phyloP scores from a whole-genome alignment of 2,329 filamentous ascomycete species.

The Microsporum canis region DNA sequence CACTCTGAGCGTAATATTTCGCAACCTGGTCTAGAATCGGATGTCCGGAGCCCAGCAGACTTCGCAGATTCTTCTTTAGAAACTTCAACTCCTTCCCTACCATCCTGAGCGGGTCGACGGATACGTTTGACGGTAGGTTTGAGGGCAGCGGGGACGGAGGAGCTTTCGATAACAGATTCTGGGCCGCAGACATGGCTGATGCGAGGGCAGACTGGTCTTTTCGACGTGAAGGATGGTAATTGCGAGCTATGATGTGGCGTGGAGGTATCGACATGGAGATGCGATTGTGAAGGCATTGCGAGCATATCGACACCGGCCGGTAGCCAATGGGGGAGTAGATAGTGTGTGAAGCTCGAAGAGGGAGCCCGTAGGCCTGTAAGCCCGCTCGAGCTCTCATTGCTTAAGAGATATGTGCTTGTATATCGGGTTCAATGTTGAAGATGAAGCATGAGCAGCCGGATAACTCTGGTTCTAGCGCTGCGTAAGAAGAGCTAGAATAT shows the following conservation, averaged over 20 bases:
- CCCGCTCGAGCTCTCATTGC: constrained; percentile 13
- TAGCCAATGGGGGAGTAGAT: constrained; percentile 20
- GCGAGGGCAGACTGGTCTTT: constrained; percentile 31
- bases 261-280: constrained; percentile 13
- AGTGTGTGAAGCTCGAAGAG: constrained; percentile 28
- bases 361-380: constrained; percentile 12
- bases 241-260: constrained; percentile 21
- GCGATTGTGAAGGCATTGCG: constrained; percentile 32
- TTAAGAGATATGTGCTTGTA: not conserved
- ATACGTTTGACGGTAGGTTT: constrained; percentile 42
- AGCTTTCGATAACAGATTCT: constrained; percentile 32
- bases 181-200: constrained; percentile 43
- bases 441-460: not conserved
- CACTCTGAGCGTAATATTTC: constrained; percentile 94
- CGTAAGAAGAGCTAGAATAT: not conserved
- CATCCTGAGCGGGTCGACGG: constrained; percentile 74
- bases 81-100: constrained; percentile 97
- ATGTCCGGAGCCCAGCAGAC: constrained; percentile 87
- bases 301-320: constrained; percentile 27
- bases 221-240: constrained; percentile 32
- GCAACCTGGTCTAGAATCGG: constrained; percentile 88
- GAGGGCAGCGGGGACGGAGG: constrained; percentile 19
- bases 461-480: not conserved
- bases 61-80: constrained; percentile 82
- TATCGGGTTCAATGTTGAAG: not conserved